Evolutionary conservation across 352 stramenopile genomes (phyloP).

Genomic region (Phytophthora pini): DNA sequence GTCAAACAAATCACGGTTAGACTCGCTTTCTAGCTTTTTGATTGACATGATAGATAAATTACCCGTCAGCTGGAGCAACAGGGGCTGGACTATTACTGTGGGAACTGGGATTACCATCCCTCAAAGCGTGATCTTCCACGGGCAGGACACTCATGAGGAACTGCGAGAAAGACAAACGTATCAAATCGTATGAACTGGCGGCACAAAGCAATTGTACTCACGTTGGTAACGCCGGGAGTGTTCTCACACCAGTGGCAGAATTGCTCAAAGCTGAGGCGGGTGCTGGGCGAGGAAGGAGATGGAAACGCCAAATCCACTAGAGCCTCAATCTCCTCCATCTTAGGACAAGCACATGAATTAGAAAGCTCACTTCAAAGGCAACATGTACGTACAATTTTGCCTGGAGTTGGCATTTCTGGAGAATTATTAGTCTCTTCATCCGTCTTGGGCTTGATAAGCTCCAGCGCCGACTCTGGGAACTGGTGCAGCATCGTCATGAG

Average conservation of each 20-base stretch:
- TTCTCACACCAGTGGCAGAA: conserved; percentile 88
- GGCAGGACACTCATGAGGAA: conserved; percentile 84
- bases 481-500: conserved; percentile 88
- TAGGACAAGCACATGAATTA: conserved; percentile 10
- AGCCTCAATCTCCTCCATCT: conserved; percentile 76
- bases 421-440: conserved; percentile 21
- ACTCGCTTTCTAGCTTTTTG: not conserved
- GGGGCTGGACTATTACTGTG: conserved; percentile 16
- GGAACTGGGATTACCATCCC: conserved; percentile 13
- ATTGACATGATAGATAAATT: conserved; percentile 4
- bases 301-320: conserved; percentile 87
- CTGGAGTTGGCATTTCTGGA: conserved; percentile 16
- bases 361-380: not conserved
- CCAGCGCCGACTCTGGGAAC: conserved; percentile 76
- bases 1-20: conserved; percentile 6
- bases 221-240: conserved; percentile 78
- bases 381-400: conserved; percentile 31
- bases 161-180: conserved; percentile 26
- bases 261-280: conserved; percentile 85
- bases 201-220: conserved; percentile 26
- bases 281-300: conserved; percentile 40
- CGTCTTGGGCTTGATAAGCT: conserved; percentile 56
- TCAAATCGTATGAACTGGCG: too few species aligned
- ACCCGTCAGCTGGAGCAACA: conserved; percentile 48
- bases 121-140: conserved; percentile 52